These are phyloP conservation scores for Pseudocercospora ulei DNA, from an alignment of 2,329 filamentous ascomycete species.

Conservation along the genomic window DNA sequence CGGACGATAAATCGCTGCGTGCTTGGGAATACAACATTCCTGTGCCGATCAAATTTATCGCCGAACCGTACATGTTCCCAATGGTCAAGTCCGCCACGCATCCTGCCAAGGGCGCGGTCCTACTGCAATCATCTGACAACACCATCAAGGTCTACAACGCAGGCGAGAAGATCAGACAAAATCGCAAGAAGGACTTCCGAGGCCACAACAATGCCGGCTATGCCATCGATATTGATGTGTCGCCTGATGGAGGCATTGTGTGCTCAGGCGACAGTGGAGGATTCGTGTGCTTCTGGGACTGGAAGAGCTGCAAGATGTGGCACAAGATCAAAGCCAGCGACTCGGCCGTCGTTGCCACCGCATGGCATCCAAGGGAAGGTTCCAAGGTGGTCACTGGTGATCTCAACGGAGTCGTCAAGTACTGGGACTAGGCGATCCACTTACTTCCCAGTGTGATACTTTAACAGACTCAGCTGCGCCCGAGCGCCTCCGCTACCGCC, in stretches of 20 bases:
- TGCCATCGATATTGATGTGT: constrained; percentile 78
- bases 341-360: constrained; percentile 70
- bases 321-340: constrained; percentile 86
- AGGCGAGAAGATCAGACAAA: constrained; percentile 92
- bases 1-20: constrained; percentile 88
- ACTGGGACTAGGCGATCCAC: constrained; percentile 63
- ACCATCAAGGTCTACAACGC: constrained; percentile 93
- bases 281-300: constrained; percentile 95
- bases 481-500: too few species aligned
- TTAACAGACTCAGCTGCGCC: neutral
- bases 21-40: constrained; percentile 99
- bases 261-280: constrained; percentile 78
- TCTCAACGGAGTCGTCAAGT: constrained; percentile 75
- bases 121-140: constrained; percentile 89
- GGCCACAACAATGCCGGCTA: constrained; percentile 95
- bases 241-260: constrained; percentile 84
- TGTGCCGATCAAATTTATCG: constrained; percentile 96
- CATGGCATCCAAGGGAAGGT: constrained; percentile 96
- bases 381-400: constrained; percentile 89
- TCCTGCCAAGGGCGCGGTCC: constrained; percentile 85
- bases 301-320: constrained; percentile 99
- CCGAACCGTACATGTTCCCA: constrained; percentile 95
- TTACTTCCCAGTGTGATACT: neutral
- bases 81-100: constrained; percentile 79
- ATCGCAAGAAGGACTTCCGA: constrained; percentile 90